Evolutionary conservation across 352 stramenopile genomes (phyloP).

Genomic region (Pythium scleroteichum): DNA sequence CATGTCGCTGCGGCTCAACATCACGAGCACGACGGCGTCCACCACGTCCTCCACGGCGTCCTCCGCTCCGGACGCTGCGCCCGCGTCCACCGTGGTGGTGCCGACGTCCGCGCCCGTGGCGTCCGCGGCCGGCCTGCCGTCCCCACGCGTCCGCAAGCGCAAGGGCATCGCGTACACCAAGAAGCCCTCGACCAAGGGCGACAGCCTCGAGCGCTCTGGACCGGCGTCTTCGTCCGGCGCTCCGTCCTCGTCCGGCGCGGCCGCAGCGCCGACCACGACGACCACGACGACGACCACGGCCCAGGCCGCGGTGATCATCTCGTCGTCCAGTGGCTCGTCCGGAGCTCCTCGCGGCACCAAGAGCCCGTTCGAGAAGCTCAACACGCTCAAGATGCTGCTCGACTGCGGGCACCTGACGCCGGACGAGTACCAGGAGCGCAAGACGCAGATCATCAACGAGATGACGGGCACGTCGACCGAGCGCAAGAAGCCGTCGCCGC

Average conservation of each 20-base stretch:
- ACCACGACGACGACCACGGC: background rate
- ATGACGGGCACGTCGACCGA: conserved; percentile 82
- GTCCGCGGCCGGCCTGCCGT: conserved; percentile 9
- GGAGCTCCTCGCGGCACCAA: conserved; percentile 13
- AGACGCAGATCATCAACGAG: conserved; percentile 88
- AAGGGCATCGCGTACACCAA: conserved; percentile 22
- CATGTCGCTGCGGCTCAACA: conserved; percentile 26
- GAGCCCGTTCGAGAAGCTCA: conserved; percentile 84
- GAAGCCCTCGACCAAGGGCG: conserved; percentile 17
- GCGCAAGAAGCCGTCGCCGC: conserved; percentile 50
- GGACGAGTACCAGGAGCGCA: conserved; percentile 82
- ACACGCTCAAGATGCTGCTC: conserved; percentile 80
- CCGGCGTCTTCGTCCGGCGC: background rate
- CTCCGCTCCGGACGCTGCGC: background rate
- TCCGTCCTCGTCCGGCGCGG: too few species aligned
- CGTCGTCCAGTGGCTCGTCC: background rate
- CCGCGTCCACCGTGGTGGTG: conserved; percentile 1
- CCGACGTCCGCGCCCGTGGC: conserved; percentile 6
- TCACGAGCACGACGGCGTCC: background rate
- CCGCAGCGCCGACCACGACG: background rate
- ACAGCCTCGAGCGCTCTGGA: conserved; percentile 11
- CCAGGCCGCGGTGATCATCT: background rate
- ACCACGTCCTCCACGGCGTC: background rate
- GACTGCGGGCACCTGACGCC: conserved; percentile 76
- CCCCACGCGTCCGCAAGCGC: conserved; percentile 13